phyloP scores from a whole-genome alignment of 495 filamentous ascomycete genomes.

The Tuber indicum region DNA sequence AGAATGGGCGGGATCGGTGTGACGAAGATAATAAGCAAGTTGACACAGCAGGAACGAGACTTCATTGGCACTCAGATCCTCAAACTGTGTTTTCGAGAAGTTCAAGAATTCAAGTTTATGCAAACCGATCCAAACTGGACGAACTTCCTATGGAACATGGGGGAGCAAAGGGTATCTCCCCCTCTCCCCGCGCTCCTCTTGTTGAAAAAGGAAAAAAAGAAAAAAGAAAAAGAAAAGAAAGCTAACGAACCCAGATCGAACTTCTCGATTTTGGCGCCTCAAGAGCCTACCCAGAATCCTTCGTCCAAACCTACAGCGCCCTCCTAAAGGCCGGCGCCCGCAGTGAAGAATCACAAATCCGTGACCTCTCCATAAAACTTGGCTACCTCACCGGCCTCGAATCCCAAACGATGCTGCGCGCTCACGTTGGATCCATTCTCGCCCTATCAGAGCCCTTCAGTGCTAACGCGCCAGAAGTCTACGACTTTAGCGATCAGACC shows the following conservation, averaged over 20 bases:
- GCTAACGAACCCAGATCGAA: conserved; percentile 54
- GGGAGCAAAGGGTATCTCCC: conserved; percentile 49
- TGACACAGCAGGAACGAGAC: conserved; percentile 76
- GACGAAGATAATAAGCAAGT: conserved; percentile 61
- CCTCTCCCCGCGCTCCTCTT: neutral
- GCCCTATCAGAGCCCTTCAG: conserved; percentile 90
- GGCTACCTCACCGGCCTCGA: conserved; percentile 92
- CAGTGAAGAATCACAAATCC: conserved; percentile 57
- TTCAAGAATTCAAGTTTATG: conserved; percentile 92
- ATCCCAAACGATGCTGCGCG: conserved; percentile 71
- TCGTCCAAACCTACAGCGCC: conserved; percentile 69
- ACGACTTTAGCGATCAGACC: conserved; percentile 89
- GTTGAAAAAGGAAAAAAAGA: neutral
- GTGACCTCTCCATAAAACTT: conserved; percentile 65
- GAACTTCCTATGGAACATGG: conserved; percentile 88
- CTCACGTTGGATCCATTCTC: conserved; percentile 72
- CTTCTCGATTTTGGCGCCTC: conserved; percentile 94
- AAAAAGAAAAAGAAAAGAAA: neutral
- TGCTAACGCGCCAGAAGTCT: conserved; percentile 65
- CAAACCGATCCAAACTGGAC: conserved; percentile 99
- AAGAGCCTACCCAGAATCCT: conserved; percentile 71
- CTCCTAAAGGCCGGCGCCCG: conserved; percentile 71
- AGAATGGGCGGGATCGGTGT: conserved; percentile 83
- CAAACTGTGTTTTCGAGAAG: conserved; percentile 85
- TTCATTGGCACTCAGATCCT: conserved; percentile 92